Evolutionary conservation across 164 flowering plant species (phyloP).

Genomic region (Liquidambar formosana): DNA sequence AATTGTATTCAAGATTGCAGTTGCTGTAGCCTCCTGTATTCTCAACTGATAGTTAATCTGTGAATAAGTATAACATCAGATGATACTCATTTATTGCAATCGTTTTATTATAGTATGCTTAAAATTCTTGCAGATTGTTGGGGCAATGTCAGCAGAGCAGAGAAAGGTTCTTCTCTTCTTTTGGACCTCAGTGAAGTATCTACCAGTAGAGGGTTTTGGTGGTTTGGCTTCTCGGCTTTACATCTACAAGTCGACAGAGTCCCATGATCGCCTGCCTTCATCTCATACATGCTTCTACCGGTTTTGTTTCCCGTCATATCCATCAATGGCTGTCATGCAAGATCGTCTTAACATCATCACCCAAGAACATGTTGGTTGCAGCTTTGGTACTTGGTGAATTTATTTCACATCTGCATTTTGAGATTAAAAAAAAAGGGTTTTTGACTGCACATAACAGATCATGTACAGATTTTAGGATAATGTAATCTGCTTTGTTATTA

Average conservation of each 20-base stretch:
- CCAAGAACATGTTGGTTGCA: slow-evolving; percentile 66
- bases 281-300: slow-evolving; percentile 71
- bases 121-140: slow-evolving; percentile 58
- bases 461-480: slow-evolving; percentile 37
- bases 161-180: slow-evolving; percentile 73
- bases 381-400: slow-evolving; percentile 65
- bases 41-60: no score
- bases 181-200: slow-evolving; percentile 84
- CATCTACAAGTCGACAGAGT: slow-evolving; percentile 49
- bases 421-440: background rate
- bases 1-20: no score
- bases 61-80: background rate
- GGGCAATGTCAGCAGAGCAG: slow-evolving; percentile 61
- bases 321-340: slow-evolving; percentile 40
- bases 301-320: slow-evolving; percentile 55
- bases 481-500: background rate
- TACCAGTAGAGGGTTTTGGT: slow-evolving; percentile 79
- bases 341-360: slow-evolving; percentile 50
- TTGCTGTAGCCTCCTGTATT: no score
- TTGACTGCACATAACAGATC: slow-evolving; percentile 38
- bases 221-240: slow-evolving; percentile 69
- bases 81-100: background rate
- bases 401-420: slow-evolving; percentile 2
- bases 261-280: slow-evolving; percentile 57
- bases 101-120: background rate